phyloP scores from a whole-genome alignment of 2,329 filamentous ascomycete genomes.

The Trichoderma asperellum region DNA sequence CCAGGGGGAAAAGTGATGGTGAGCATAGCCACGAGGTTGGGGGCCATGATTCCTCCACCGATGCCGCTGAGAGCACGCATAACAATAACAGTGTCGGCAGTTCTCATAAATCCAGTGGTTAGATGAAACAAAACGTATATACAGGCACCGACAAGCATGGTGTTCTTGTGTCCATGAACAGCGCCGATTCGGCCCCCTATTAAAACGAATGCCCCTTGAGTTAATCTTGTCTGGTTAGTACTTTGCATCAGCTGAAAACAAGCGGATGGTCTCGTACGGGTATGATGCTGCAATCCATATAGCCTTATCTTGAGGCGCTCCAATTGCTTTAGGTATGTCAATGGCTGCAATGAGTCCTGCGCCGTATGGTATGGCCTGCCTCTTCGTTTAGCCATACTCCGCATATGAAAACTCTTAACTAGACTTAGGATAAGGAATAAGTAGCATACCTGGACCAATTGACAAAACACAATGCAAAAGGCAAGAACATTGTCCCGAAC shows the following conservation, averaged over 20 bases:
- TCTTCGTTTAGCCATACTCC: neutral
- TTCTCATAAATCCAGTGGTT: slow-evolving; percentile 48
- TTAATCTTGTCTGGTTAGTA: slow-evolving; percentile 44
- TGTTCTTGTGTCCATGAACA: slow-evolving; percentile 55
- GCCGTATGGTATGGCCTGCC: neutral
- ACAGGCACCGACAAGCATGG: slow-evolving; percentile 50
- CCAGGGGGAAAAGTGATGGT: slow-evolving; percentile 53
- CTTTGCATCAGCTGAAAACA: neutral
- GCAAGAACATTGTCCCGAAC: neutral
- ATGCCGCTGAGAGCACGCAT: slow-evolving; percentile 51
- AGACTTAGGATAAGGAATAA: neutral
- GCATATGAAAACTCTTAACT: neutral
- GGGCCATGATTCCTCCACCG: slow-evolving; percentile 56
- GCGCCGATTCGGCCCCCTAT: slow-evolving; percentile 56
- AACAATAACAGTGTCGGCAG: slow-evolving; percentile 48
- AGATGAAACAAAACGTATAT: slow-evolving; percentile 51
- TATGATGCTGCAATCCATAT: slow-evolving; percentile 15
- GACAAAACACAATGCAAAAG: slow-evolving; percentile 4
- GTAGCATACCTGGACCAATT: neutral
- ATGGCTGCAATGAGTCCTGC: neutral
- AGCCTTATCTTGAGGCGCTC: neutral
- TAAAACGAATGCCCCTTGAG: slow-evolving; percentile 58
- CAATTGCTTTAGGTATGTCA: neutral
- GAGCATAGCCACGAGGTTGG: slow-evolving; percentile 56
- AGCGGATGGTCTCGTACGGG: neutral